Conservation (phyloP, 208 protist species). For the Polymyxa betae region DNA sequence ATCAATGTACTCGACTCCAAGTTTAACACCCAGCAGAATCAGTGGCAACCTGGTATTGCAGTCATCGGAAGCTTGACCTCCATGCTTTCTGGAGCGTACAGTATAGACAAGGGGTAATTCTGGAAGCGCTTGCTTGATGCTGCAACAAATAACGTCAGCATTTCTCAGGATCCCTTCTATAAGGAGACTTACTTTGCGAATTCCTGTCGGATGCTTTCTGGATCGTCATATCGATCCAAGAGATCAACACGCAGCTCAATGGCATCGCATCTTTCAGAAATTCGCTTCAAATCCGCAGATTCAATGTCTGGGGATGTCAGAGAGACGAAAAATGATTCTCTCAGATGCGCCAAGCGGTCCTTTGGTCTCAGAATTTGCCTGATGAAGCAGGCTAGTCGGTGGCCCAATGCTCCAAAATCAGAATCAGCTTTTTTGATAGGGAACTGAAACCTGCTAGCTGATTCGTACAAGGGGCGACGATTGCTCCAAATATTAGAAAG, state of each 20-base stretch:
- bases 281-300: background rate
- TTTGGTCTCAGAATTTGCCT: background rate
- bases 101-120: background rate
- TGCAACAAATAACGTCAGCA: background rate
- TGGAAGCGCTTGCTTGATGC: background rate
- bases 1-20: conserved; percentile 24
- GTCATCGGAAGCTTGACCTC: background rate
- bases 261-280: background rate
- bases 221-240: background rate
- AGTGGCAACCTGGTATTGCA: background rate
- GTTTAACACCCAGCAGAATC: background rate
- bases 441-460: background rate
- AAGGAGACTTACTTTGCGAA: background rate
- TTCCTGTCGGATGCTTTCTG: background rate
- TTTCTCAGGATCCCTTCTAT: no score
- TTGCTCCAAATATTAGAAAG: background rate
- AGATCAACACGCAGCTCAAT: conserved; percentile 4
- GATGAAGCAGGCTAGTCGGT: background rate
- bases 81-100: background rate
- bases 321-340: background rate
- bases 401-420: background rate
- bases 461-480: background rate
- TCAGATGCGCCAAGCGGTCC: background rate
- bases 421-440: background rate
- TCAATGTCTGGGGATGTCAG: background rate